phyloP scores from a whole-genome alignment of 352 stramenopile species.

The Globisporangium megalacanthum region DNA sequence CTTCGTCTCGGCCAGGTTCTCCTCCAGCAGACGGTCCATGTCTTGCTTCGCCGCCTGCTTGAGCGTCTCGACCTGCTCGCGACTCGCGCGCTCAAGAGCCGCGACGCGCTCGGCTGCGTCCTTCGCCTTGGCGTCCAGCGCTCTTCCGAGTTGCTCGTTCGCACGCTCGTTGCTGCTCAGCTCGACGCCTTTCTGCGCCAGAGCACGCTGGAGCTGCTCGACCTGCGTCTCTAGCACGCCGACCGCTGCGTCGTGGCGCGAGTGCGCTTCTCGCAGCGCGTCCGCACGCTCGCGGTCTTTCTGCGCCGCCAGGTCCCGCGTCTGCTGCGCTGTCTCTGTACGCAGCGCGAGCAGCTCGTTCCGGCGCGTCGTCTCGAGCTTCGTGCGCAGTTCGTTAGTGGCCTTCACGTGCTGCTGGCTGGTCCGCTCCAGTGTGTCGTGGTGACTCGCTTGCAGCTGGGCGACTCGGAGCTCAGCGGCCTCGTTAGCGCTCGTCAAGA shows the following conservation, averaged over 20 bases:
- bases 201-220: conserved; percentile 16
- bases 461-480: background rate
- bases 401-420: conserved; percentile 19
- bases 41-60: conserved; percentile 55
- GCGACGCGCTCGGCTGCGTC: conserved; percentile 30
- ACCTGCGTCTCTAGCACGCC: conserved; percentile 18
- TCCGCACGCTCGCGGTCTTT: conserved; percentile 38
- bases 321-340: conserved; percentile 26
- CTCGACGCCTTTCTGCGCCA: conserved; percentile 30
- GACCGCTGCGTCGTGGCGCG: conserved; percentile 21
- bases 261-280: conserved; percentile 22
- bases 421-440: conserved; percentile 15
- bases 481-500: conserved; percentile 3
- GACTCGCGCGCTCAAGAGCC: conserved; percentile 27
- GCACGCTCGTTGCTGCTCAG: conserved; percentile 23
- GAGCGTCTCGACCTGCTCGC: conserved; percentile 46
- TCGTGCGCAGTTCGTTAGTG: conserved; percentile 20
- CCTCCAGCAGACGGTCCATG: conserved; percentile 61
- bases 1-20: conserved; percentile 60
- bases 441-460: conserved; percentile 9
- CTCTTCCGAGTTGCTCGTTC: conserved; percentile 18
- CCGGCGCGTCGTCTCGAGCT: conserved; percentile 19
- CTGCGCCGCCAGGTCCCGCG: conserved; percentile 19
- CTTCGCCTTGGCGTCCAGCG: conserved; percentile 26
- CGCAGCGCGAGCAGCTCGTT: conserved; percentile 27